Evolutionary conservation across 1,139 yeast species (phyloP).

Genomic region (Debaryomyces coudertii): DNA sequence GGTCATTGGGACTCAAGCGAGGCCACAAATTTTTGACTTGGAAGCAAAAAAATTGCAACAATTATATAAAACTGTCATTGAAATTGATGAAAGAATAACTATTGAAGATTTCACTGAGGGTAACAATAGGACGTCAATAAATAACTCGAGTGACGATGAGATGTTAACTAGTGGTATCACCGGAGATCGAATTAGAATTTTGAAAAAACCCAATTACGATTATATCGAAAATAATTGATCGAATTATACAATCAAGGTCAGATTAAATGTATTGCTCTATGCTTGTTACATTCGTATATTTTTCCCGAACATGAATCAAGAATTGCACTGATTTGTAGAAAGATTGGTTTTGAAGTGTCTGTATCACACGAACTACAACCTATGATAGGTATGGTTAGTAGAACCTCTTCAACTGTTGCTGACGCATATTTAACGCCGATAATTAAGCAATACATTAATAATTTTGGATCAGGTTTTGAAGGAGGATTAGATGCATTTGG

Average conservation of each 20-base stretch:
- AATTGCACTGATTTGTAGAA: constrained; percentile 14
- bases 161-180: constrained; percentile 13
- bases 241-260: constrained; percentile 12
- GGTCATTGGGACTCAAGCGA: constrained; percentile 28
- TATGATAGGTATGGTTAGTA: constrained; percentile 18
- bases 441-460: constrained; percentile 16
- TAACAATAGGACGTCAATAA: constrained; percentile 15
- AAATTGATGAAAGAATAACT: constrained; percentile 20
- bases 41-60: constrained; percentile 23
- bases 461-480: constrained; percentile 18
- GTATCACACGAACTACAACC: constrained; percentile 19
- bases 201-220: constrained; percentile 13
- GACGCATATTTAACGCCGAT: constrained; percentile 20
- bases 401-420: constrained; percentile 18
- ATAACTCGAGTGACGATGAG: not conserved
- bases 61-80: constrained; percentile 21
- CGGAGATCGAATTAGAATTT: constrained; percentile 15
- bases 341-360: constrained; percentile 18
- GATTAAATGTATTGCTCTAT: constrained; percentile 15
- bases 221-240: constrained; percentile 10
- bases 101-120: constrained; percentile 26
- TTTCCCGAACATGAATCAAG: constrained; percentile 18
- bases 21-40: constrained; percentile 26
- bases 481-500: constrained; percentile 28
- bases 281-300: constrained; percentile 18